These are phyloP conservation scores for Colletotrichum sp. DNA, from an alignment of 2,329 filamentous ascomycete genomes.

Conservation along the genomic window DNA sequence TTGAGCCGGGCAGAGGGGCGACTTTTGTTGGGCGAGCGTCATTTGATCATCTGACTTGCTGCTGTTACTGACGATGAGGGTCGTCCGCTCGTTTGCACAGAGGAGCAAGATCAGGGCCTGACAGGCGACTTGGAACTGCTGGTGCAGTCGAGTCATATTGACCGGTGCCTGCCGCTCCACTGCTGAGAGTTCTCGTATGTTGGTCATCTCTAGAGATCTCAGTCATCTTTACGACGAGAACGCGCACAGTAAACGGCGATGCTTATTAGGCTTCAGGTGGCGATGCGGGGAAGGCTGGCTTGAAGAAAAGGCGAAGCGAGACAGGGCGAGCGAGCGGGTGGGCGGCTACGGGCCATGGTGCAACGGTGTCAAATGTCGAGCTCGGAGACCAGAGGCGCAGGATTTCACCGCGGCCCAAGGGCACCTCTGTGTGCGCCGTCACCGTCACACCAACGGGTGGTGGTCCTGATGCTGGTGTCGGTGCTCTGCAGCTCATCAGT, in stretches of 20 bases:
- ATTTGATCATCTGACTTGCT: background rate
- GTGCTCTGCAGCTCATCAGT: background rate
- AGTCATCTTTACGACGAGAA: background rate
- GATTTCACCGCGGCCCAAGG: background rate
- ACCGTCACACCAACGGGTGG: background rate
- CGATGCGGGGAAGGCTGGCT: background rate
- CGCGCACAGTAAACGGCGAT: background rate
- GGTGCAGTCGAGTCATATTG: background rate
- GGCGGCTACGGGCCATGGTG: background rate
- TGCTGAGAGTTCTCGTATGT: background rate
- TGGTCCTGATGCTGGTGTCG: background rate
- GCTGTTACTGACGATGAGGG: background rate
- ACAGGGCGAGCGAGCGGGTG: background rate
- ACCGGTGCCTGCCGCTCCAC: background rate
- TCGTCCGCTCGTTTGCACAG: background rate
- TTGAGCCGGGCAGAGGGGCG: background rate
- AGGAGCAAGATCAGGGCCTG: background rate
- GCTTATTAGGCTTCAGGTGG: background rate
- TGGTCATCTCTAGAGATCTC: background rate
- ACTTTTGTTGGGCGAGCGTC: background rate
- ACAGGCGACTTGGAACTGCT: background rate
- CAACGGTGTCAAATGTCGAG: conserved; percentile 1
- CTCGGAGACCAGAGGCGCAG: background rate
- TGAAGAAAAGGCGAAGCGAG: background rate
- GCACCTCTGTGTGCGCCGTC: background rate